Percentiles rank a stretch among this genome's conserved stretches.
Conservation (phyloP, 208 protist genomes). For the Herpetomonas samuelpessoai region DNA sequence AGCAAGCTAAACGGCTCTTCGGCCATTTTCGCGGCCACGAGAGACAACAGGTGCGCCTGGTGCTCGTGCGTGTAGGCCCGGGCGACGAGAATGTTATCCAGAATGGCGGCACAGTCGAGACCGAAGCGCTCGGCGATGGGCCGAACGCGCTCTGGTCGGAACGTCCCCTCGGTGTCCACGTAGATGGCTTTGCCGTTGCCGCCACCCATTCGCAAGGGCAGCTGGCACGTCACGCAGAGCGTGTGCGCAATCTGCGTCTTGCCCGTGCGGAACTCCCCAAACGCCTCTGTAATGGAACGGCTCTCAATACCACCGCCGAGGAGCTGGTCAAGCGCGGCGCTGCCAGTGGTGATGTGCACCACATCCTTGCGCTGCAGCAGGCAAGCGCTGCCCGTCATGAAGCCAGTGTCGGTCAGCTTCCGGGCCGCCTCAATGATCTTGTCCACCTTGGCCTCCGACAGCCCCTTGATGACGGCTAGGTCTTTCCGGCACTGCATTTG, state of each 20-base stretch:
- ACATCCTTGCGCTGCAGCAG: conserved; percentile 88
- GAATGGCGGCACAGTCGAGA: conserved; percentile 85
- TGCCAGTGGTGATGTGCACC: conserved; percentile 94
- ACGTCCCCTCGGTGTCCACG: conserved; percentile 99
- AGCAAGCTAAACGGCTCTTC: conserved; percentile 92
- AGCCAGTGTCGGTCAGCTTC: conserved; percentile 84
- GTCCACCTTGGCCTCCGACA: conserved; percentile 98
- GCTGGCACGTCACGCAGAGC: conserved; percentile 96
- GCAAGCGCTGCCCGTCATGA: conserved; percentile 87
- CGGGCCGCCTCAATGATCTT: conserved; percentile 96
- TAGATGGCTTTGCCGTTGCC: conserved; percentile 95
- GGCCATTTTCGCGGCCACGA: conserved; percentile 91
- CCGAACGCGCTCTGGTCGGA: conserved; percentile 95
- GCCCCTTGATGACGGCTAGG: conserved; percentile 94
- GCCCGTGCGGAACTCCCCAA: conserved; percentile 99
- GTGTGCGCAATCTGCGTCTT: conserved; percentile 99
- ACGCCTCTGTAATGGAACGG: conserved; percentile 97
- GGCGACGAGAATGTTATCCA: conserved; percentile 98
- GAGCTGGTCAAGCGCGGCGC: conserved; percentile 90
- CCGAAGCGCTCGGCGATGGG: conserved; percentile 97
- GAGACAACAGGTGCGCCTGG: conserved; percentile 90
- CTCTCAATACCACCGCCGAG: conserved; percentile 97
- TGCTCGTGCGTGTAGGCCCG: conserved; percentile 96
- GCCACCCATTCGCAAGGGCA: conserved; percentile 90
- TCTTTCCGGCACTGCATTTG: conserved; percentile 93